Evolutionary conservation across 768 basidiomycete species (phyloP).

Genomic region (Podaxis carcinomalis): DNA sequence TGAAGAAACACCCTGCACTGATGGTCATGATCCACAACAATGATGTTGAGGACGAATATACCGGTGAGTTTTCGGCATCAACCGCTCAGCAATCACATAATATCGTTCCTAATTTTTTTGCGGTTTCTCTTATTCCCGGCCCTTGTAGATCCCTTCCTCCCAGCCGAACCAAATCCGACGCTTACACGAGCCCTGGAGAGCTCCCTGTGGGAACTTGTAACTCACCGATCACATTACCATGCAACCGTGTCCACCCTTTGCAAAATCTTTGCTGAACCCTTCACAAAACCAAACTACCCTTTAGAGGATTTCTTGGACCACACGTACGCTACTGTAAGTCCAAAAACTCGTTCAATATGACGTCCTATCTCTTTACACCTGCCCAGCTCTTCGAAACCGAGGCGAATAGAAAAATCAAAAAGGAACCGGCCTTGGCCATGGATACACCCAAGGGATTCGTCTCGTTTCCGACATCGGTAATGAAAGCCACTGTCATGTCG

Average conservation of each 20-base stretch:
- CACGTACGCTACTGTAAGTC: slow-evolving; percentile 73
- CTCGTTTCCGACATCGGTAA: slow-evolving; percentile 19
- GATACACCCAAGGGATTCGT: slow-evolving; percentile 31
- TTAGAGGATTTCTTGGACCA: slow-evolving; percentile 98
- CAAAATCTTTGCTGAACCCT: slow-evolving; percentile 83
- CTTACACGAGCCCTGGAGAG: slow-evolving; percentile 78
- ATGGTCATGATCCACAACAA: slow-evolving; percentile 90
- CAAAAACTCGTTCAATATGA: background rate
- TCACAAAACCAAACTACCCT: slow-evolving; percentile 88
- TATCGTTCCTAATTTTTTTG: background rate
- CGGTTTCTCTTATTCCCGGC: background rate
- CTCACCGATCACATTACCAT: slow-evolving; percentile 81
- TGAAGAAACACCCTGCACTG: slow-evolving; percentile 86
- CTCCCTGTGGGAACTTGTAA: slow-evolving; percentile 88
- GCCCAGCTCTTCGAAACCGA: slow-evolving; percentile 85
- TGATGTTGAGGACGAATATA: slow-evolving; percentile 29
- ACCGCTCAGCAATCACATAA: background rate
- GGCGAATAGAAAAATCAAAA: slow-evolving; percentile 70
- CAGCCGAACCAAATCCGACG: slow-evolving; percentile 66
- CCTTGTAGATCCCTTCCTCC: slow-evolving; percentile 61
- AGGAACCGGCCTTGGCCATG: slow-evolving; percentile 61
- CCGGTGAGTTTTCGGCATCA: slow-evolving; percentile 23
- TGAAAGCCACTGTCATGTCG: background rate
- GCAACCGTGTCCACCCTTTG: slow-evolving; percentile 82
- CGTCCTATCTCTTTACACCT: background rate